Percentiles rank a stretch among this genome's conserved stretches.
Conservation (phyloP, 208 protist species). For the Trypanosoma mega region DNA sequence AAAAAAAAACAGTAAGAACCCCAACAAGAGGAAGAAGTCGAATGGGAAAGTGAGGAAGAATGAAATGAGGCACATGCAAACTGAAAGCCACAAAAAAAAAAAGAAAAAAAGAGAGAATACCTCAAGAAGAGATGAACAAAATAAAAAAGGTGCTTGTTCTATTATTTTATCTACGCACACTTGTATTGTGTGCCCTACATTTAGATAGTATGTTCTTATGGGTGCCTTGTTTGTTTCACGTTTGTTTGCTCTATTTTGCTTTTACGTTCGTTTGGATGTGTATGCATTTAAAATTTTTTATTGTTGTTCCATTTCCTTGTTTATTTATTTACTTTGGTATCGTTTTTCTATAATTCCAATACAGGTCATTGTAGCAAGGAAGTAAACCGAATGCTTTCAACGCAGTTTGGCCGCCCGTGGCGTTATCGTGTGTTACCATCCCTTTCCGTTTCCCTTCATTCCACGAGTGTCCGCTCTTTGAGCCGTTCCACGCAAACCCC, state of each 20-base stretch:
- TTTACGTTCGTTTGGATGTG: constrained; percentile 11
- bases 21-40: too few relatives aligned
- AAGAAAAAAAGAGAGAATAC: constrained; percentile 19
- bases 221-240: neutral
- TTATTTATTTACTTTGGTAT: neutral
- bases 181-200: neutral
- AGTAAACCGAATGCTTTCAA: too few relatives aligned
- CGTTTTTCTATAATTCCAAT: neutral
- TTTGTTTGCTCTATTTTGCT: constrained; percentile 16
- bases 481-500: too few relatives aligned
- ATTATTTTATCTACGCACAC: constrained; percentile 8
- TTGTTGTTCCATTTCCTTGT: neutral
- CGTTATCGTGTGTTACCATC: neutral
- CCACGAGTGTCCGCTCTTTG: neutral
- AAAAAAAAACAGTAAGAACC: too few relatives aligned
- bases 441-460: neutral
- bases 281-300: constrained; percentile 18
- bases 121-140: constrained; percentile 31
- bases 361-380: too few relatives aligned
- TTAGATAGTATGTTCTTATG: constrained; percentile 1
- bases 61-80: neutral
- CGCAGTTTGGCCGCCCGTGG: neutral
- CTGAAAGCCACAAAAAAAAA: neutral
- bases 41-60: neutral
- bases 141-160: neutral